Conservation (phyloP, 768 basidiomycete species). For the Hemileccinum impolitum region DNA sequence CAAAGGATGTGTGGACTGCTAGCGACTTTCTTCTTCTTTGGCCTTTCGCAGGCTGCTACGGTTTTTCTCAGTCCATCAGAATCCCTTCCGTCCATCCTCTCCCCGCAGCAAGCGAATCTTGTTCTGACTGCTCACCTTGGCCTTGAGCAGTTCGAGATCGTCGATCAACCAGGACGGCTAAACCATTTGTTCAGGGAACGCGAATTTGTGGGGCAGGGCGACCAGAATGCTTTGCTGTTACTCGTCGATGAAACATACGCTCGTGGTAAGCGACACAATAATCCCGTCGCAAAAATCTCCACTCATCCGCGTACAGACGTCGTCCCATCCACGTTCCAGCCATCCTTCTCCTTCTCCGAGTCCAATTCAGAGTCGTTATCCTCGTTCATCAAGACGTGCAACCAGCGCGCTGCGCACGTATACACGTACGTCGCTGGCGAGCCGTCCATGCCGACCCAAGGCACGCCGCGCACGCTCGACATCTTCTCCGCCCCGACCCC, state of each 20-base stretch:
- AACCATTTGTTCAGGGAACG: slow-evolving; percentile 32
- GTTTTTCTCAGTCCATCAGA: slow-evolving; percentile 57
- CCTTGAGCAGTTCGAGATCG: slow-evolving; percentile 60
- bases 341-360: slow-evolving; percentile 44
- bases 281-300: background rate
- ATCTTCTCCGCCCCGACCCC: slow-evolving; percentile 41
- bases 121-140: slow-evolving; percentile 67
- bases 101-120: slow-evolving; percentile 53
- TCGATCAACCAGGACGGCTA: slow-evolving; percentile 32
- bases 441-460: slow-evolving; percentile 29
- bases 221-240: slow-evolving; percentile 49
- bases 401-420: slow-evolving; percentile 52
- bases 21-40: slow-evolving; percentile 26
- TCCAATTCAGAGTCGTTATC: slow-evolving; percentile 36
- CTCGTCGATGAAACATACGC: slow-evolving; percentile 55
- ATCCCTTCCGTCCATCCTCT: slow-evolving; percentile 37
- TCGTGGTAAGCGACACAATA: slow-evolving; percentile 41
- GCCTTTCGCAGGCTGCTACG: slow-evolving; percentile 47
- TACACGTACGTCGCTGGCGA: slow-evolving; percentile 54
- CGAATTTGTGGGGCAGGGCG: slow-evolving; percentile 56
- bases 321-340: slow-evolving; percentile 48
- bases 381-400: slow-evolving; percentile 55
- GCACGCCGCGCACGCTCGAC: slow-evolving; percentile 36
- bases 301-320: slow-evolving; percentile 41
- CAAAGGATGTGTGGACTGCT: slow-evolving; percentile 21